Evolutionary conservation across 1,139 yeast species (phyloP).

Genomic region (Kurtzmaniella quercitrusa): DNA sequence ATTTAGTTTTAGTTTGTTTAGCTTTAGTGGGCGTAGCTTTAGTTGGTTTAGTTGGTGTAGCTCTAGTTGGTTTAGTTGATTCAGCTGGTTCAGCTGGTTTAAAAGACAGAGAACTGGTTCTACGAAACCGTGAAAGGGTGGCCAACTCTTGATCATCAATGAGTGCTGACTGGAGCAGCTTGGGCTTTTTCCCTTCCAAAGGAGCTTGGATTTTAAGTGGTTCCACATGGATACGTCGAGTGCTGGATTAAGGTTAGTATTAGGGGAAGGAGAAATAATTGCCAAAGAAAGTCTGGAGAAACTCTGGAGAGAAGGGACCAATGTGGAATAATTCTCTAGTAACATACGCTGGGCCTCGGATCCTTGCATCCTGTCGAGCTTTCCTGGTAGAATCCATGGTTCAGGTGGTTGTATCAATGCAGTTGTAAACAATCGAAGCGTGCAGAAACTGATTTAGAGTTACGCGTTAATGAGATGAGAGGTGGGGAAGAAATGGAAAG

Average conservation of each 20-base stretch:
- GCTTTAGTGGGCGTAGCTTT: no score
- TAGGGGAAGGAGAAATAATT: not conserved
- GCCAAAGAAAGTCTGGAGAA: not conserved
- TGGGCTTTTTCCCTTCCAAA: slow-evolving; percentile 7
- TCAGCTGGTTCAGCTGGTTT: not conserved
- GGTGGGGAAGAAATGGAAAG: no score
- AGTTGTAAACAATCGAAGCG: not conserved
- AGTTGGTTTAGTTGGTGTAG: not conserved
- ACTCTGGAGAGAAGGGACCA: no score
- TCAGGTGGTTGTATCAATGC: not conserved
- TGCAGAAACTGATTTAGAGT: not conserved
- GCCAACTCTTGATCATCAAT: slow-evolving; percentile 20
- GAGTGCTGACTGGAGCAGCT: slow-evolving; percentile 22
- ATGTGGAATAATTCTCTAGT: not conserved
- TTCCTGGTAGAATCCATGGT: not conserved
- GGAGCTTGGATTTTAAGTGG: slow-evolving; percentile 8
- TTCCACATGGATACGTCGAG: slow-evolving; percentile 11
- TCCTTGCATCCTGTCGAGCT: not conserved
- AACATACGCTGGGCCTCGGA: slow-evolving; percentile 41
- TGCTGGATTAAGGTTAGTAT: slow-evolving; percentile 13
- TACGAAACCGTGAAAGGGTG: slow-evolving; percentile 20
- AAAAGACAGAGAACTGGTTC: slow-evolving; percentile 2
- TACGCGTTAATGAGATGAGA: not conserved
- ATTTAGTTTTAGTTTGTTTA: not conserved
- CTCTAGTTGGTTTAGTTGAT: not conserved